Evolutionary conservation across 352 stramenopile species (phyloP), one percentile per base, ranked within the genome.

Genomic region (Globisporangium spinosum): DNA sequence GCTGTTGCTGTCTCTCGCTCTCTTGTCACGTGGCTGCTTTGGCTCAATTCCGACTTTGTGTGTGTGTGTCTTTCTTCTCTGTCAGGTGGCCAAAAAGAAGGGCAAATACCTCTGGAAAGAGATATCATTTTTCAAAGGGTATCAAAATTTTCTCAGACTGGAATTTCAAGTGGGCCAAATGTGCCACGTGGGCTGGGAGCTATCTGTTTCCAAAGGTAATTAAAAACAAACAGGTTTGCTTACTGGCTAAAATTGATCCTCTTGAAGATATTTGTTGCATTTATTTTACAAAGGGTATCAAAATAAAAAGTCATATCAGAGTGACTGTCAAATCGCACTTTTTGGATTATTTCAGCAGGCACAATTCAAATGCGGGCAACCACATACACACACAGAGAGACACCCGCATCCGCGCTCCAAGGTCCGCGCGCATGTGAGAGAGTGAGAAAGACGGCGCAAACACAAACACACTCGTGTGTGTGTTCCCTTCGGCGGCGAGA

Each of bases 11-110:
- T 58, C 27, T 57, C 22, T 40, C 25, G 38, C n/a, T 25, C 13
- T 17, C n/a, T 32, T n/a, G 17, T 59, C 51, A 62, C 56, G 32
- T 63, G 58, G 58, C 40, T 47, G 40, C 40, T 47, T 47, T 47
- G 40, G 40, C 34, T 63, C 54, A 59, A 59, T 59, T 23, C n/a
- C 27, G 54, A 59, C 54, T 59, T 3, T 32, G 29, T 32, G 25
- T 32, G 27, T 22, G 53, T 29, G 25, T 20, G 51, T 8, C 25
- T 58, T 38, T 38, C 32, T 38, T 58, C 53, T 58, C 6, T 58
- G 17, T 47, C 40, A 47, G 40, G 40, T 47, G 40, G 13, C 40
- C 34, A 40, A 40, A 32, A 32, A 8, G 13, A n/a, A 45, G 38
- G 38, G 38, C 12, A 15, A 47, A 47, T 4, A 20, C 40, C 40